These are phyloP conservation scores for Ascochyta koolunga DNA, from an alignment of 2,329 filamentous ascomycete species.

Conservation along the genomic window DNA sequence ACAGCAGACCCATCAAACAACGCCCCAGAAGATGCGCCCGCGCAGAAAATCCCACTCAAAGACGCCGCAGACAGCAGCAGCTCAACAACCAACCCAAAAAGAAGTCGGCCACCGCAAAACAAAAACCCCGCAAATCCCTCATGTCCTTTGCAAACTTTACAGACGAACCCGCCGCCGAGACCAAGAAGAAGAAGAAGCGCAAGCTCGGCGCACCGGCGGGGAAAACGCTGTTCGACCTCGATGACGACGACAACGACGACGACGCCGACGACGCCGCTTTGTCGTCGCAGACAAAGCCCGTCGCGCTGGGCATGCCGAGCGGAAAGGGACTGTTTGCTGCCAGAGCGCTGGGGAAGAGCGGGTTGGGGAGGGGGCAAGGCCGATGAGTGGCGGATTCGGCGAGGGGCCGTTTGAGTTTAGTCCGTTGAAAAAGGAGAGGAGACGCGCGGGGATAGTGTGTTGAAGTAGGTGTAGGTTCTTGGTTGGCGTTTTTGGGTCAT, in stretches of 20 bases:
- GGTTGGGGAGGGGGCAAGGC: conserved; percentile 37
- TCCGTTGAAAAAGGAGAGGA: conserved; percentile 50
- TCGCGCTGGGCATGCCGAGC: conserved; percentile 19
- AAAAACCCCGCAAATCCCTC: conserved; percentile 55
- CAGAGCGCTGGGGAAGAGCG: conserved; percentile 44
- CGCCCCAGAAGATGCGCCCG: conserved; percentile 44
- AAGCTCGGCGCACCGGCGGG: conserved; percentile 69
- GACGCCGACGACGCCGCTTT: conserved; percentile 1
- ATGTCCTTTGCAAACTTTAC: conserved; percentile 53
- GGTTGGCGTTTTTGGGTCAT: background rate
- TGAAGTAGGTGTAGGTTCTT: no score
- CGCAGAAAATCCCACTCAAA: conserved; percentile 39
- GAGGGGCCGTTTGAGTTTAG: conserved; percentile 49
- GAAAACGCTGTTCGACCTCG: conserved; percentile 68
- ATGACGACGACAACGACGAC: conserved; percentile 40
- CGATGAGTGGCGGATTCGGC: conserved; percentile 43
- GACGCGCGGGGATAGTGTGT: conserved; percentile 27
- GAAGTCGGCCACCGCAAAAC: conserved; percentile 36
- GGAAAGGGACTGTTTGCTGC: conserved; percentile 48
- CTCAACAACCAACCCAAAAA: conserved; percentile 27
- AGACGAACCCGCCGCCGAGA: conserved; percentile 47
- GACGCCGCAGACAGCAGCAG: conserved; percentile 29
- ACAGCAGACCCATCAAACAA: conserved; percentile 44
- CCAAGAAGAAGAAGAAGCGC: conserved; percentile 64
- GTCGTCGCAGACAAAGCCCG: conserved; percentile 37